These are phyloP conservation scores for Rubus idaeus DNA, from an alignment of 306 rosid species.

Conservation along the genomic window DNA sequence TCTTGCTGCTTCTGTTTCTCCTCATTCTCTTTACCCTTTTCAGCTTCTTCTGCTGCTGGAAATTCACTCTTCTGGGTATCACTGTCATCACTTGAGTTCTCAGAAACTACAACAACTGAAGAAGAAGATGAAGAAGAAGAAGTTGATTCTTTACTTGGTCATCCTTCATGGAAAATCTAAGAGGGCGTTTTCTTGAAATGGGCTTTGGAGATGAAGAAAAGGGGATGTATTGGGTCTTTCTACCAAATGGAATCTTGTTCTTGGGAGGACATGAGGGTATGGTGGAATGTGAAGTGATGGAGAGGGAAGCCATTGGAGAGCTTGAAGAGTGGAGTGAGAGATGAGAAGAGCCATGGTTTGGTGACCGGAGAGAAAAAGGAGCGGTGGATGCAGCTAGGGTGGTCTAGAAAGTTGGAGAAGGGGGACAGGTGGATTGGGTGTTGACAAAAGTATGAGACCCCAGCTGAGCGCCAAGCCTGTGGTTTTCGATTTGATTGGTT, in stretches of 20 bases:
- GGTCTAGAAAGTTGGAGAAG: conserved; percentile 43
- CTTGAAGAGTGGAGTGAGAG: neutral
- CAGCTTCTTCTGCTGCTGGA: conserved; percentile 17
- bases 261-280: conserved; percentile 22
- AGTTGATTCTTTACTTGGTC: conserved; percentile 28
- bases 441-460: conserved; percentile 23
- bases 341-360: neutral
- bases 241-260: conserved; percentile 19
- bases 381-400: neutral
- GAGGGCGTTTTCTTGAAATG: conserved; percentile 20
- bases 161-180: conserved; percentile 45
- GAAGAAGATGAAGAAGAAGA: conserved; percentile 38
- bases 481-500: neutral
- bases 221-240: conserved; percentile 16
- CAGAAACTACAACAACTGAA: conserved; percentile 38
- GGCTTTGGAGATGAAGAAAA: conserved; percentile 25
- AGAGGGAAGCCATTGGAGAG: conserved; percentile 55
- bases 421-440: conserved; percentile 24
- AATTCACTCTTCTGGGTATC: conserved; percentile 20
- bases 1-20: conserved; percentile 60
- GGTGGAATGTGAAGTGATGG: conserved; percentile 31
- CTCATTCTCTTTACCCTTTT: conserved; percentile 11
- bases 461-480: neutral
- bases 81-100: conserved; percentile 18
- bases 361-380: conserved; percentile 5